Conservation (phyloP, 2,329 filamentous ascomycete genomes). For the Aspergillus viridinutans region DNA sequence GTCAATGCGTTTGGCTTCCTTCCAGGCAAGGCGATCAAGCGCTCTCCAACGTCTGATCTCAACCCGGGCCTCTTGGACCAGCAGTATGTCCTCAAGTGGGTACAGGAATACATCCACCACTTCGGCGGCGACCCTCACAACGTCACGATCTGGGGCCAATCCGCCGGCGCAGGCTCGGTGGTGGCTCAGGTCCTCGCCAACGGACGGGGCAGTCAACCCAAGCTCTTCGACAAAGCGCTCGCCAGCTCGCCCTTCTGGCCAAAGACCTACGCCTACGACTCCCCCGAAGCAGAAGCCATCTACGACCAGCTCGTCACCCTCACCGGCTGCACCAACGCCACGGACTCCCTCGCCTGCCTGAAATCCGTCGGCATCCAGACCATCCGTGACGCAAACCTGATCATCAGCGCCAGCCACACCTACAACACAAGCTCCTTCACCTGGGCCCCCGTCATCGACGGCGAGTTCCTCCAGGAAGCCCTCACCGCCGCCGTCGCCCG, state of each 20-base stretch:
- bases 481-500: conserved; percentile 44
- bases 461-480: conserved; percentile 46
- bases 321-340: conserved; percentile 45
- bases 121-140: conserved; percentile 53
- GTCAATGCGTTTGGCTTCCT: conserved; percentile 56
- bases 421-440: conserved; percentile 56
- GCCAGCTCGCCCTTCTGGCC: conserved; percentile 56
- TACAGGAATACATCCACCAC: conserved; percentile 48
- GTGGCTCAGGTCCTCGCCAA: conserved; percentile 45
- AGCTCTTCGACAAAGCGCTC: conserved; percentile 50
- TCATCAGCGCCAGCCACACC: conserved; percentile 46
- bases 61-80: conserved; percentile 54
- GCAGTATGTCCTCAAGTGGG: conserved; percentile 50
- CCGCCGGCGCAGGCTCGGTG: conserved; percentile 49
- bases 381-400: conserved; percentile 50
- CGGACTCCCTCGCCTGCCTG: conserved; percentile 51
- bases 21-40: conserved; percentile 45
- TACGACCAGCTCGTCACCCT: conserved; percentile 46
- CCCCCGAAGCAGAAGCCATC: conserved; percentile 48
- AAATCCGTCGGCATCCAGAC: conserved; percentile 52
- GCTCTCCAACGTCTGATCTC: conserved; percentile 43
- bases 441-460: conserved; percentile 60
- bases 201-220: conserved; percentile 38
- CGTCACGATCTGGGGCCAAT: conserved; percentile 55
- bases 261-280: conserved; percentile 53